Percentiles rank a stretch among this genome's conserved stretches.
phyloP scores from a whole-genome alignment of 352 stramenopile species.

The Globisporangium viniferum region DNA sequence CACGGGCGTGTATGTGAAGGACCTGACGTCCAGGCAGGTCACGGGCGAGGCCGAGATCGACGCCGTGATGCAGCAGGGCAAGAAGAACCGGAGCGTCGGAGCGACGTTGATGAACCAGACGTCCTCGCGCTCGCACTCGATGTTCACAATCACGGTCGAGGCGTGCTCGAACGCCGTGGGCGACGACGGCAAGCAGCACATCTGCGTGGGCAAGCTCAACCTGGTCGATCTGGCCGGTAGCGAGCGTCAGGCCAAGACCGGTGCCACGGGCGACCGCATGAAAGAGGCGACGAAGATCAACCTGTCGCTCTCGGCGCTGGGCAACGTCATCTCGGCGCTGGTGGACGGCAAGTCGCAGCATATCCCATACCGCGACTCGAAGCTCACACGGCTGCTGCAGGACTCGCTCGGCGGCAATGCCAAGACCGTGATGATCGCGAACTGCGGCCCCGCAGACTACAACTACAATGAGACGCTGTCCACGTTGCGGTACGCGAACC shows the following conservation, averaged over 20 bases:
- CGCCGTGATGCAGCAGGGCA: slow-evolving; percentile 90
- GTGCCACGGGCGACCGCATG: slow-evolving; percentile 63
- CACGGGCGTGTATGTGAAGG: slow-evolving; percentile 89
- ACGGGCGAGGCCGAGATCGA: slow-evolving; percentile 89
- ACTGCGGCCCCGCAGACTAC: slow-evolving; percentile 96
- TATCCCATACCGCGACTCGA: slow-evolving; percentile 88
- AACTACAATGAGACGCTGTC: slow-evolving; percentile 96
- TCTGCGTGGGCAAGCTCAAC: slow-evolving; percentile 96
- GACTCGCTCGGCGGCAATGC: slow-evolving; percentile 70
- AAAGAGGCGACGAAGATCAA: slow-evolving; percentile 86
- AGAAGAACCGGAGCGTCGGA: slow-evolving; percentile 94
- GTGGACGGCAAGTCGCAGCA: slow-evolving; percentile 65
- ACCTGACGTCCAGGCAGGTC: slow-evolving; percentile 83
- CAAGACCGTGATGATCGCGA: slow-evolving; percentile 98
- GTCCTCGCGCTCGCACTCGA: slow-evolving; percentile 96
- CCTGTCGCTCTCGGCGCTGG: slow-evolving; percentile 54
- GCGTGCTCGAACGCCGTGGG: slow-evolving; percentile 73
- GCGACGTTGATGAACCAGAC: slow-evolving; percentile 98
- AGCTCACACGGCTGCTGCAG: slow-evolving; percentile 84
- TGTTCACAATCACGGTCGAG: slow-evolving; percentile 96
- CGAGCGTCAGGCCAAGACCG: slow-evolving; percentile 75
- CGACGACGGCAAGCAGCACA: slow-evolving; percentile 86
- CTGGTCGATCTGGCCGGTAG: slow-evolving; percentile 84
- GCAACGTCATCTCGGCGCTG: slow-evolving; percentile 86
- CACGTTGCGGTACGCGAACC: slow-evolving; percentile 96